Evolutionary conservation across 2,329 filamentous ascomycete genomes (phyloP), one percentile per base, ranked within the genome.

Genomic region (Sporothrix luriei): DNA sequence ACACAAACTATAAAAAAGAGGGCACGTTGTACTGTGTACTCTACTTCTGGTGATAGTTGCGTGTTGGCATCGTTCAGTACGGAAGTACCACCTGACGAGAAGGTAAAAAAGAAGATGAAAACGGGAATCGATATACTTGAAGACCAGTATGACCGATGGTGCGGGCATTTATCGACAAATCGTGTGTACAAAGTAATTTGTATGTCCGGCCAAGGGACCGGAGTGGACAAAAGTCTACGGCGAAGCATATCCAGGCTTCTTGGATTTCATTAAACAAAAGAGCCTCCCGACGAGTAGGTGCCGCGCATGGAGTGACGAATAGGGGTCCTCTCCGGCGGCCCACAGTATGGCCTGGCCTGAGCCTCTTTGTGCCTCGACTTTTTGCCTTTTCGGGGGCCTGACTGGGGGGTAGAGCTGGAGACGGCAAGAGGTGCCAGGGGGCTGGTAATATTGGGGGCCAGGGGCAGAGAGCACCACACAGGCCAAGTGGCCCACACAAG

Each of bases 371-470:
- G 1, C 29, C 29, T 4, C 29, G 29, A 33, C 5, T 4, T 33
- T 33, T 33, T 33, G 29, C 29, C 29, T 33, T 6, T 33, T 33
- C 6, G 33, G 33, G 33, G 33, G 5, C 33, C 33, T 33, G 33
- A 52, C 49, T 52, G 49, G 49, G 24, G 24, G 49, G 10, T 16
- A 13, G 19, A 48, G n/a, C 46, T 65, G 62, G 46, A 51, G 62
- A 65, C 62, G 62, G 62, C 62, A 46, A 16, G 62, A 46, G 62
- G 62, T 65, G 46, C 55, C 62, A 65, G 62, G 62, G 46, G 46
- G 24, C 10, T 38, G 46, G 26, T 38, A 7, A 33, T 38, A n/a
- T 49, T 21, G 40, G 24, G 43, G 61, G 40, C 61, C 43, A 49
- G 61, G 61, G 40, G 61, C 19, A 46, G 2, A 59, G n/a, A n/a